phyloP scores from a whole-genome alignment of 495 filamentous ascomycete species.

The Penicillium steckii region DNA sequence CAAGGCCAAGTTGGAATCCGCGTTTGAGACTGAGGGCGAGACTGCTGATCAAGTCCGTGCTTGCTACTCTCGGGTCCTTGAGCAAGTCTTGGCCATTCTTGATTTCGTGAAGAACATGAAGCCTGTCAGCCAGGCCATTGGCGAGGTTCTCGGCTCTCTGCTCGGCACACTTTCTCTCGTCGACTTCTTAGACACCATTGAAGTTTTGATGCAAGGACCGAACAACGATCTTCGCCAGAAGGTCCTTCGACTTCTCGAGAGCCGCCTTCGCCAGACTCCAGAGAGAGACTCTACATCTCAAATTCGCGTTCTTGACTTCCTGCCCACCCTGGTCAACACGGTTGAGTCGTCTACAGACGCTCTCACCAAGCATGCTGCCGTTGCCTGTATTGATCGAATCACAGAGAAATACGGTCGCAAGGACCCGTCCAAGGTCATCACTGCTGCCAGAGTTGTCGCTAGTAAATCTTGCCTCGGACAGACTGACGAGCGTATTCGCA shows the following conservation, averaged over 20 bases:
- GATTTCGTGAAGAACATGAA: slow-evolving; percentile 60
- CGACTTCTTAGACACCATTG: slow-evolving; percentile 82
- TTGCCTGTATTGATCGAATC: slow-evolving; percentile 86
- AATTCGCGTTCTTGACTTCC: slow-evolving; percentile 68
- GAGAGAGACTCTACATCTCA: slow-evolving; percentile 65
- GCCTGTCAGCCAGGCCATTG: slow-evolving; percentile 60
- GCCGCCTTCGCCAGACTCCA: slow-evolving; percentile 66
- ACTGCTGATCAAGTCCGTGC: slow-evolving; percentile 60
- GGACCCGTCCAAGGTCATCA: slow-evolving; percentile 62
- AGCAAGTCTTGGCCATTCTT: slow-evolving; percentile 61
- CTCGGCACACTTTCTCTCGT: slow-evolving; percentile 76
- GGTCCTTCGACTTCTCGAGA: slow-evolving; percentile 74
- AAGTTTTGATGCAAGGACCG: slow-evolving; percentile 69
- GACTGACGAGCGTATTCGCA: slow-evolving; percentile 65
- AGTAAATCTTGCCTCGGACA: slow-evolving; percentile 72
- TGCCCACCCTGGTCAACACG: slow-evolving; percentile 71
- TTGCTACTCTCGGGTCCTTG: slow-evolving; percentile 69
- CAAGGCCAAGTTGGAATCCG: slow-evolving; percentile 39
- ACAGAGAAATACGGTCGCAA: slow-evolving; percentile 90
- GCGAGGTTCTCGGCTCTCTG: slow-evolving; percentile 67
- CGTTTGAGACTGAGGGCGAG: slow-evolving; percentile 36
- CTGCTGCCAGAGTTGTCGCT: slow-evolving; percentile 71
- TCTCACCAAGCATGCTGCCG: slow-evolving; percentile 73
- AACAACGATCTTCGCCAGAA: slow-evolving; percentile 72
- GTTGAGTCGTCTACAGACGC: slow-evolving; percentile 68